Conservation (phyloP, 306 rosid species). For the Acacia acuminata region DNA sequence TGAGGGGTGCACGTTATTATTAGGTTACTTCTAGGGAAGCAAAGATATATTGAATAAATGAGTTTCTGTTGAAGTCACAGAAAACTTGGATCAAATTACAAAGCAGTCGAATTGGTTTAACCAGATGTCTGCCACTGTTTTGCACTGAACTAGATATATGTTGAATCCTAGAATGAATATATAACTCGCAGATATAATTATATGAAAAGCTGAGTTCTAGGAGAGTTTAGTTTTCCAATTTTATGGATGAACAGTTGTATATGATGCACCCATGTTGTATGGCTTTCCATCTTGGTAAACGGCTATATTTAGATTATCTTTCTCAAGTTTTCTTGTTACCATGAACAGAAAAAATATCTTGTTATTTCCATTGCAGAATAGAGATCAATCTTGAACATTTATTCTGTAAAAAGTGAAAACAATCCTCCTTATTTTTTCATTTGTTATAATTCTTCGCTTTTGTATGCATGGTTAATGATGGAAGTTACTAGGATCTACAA, state of each 20-base stretch:
- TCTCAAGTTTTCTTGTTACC: no score
- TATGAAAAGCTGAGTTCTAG: no score
- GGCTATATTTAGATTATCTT: no score
- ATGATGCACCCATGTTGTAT: no score
- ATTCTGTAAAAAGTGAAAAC: background rate
- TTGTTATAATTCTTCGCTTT: background rate
- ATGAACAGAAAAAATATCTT: no score
- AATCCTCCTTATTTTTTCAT: slow-evolving; percentile 2
- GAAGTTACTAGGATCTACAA: background rate
- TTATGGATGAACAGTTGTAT: no score
- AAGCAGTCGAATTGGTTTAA: slow-evolving; percentile 12
- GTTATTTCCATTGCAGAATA: no score
- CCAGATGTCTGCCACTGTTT: slow-evolving; percentile 8
- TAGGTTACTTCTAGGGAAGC: background rate
- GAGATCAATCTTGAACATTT: no score
- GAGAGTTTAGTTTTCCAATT: no score
- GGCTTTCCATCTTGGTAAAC: no score
- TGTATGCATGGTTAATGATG: background rate
- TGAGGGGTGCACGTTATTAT: background rate
- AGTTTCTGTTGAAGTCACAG: background rate
- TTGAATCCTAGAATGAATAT: background rate
- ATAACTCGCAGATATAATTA: background rate
- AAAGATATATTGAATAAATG: background rate
- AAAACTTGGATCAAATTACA: background rate
- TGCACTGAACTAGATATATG: slow-evolving; percentile 18